phyloP scores from a whole-genome alignment of 169 alveolate species.

The Eimeria necatrix region DNA sequence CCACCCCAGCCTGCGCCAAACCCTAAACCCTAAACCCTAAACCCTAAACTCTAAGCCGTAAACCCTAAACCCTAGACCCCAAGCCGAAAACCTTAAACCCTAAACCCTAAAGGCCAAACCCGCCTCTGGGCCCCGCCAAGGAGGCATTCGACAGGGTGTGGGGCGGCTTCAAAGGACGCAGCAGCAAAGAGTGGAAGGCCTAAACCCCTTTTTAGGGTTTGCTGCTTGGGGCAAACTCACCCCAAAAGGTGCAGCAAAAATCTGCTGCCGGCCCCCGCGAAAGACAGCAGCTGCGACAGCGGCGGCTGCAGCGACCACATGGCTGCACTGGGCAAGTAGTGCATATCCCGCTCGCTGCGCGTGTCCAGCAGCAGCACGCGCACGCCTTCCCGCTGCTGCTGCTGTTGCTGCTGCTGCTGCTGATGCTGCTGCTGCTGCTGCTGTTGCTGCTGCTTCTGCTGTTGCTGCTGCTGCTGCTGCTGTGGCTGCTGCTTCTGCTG shows the following conservation, averaged over 20 bases:
- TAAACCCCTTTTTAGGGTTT: neutral
- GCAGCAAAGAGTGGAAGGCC: neutral
- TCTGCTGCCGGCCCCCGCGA: neutral
- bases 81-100: no score
- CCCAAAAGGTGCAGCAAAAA: neutral
- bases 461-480: neutral
- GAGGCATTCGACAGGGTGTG: neutral
- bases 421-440: neutral
- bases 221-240: neutral
- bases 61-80: no score
- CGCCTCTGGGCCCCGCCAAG: no score
- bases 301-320: neutral
- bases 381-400: neutral
- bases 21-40: neutral
- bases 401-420: constrained; percentile 2
- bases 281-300: neutral
- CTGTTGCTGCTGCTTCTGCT: constrained; percentile 9
- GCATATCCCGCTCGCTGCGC: constrained; percentile 2
- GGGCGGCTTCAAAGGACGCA: neutral
- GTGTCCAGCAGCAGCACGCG: constrained; percentile 36
- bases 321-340: neutral
- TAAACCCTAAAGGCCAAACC: no score
- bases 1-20: constrained; percentile 49
- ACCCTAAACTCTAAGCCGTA: neutral
- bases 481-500: neutral